These are phyloP conservation scores for Straminergon stramineum DNA, from an alignment of 225 moss, liverwort and hornwort species.

Conservation along the genomic window DNA sequence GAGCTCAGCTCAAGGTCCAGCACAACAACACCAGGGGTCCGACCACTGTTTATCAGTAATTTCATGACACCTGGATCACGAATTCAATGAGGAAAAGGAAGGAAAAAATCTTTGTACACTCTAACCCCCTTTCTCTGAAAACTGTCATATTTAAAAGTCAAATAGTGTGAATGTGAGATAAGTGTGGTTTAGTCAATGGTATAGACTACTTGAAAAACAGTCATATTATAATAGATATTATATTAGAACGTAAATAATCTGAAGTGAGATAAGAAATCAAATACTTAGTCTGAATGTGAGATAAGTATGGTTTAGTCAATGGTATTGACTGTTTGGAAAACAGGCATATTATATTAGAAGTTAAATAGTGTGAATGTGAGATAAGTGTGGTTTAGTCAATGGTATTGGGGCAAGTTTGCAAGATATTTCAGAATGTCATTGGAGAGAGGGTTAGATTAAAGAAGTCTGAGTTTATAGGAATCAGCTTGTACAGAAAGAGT, in stretches of 20 bases:
- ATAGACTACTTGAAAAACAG: too few species aligned
- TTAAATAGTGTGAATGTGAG: background rate
- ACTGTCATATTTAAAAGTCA: too few species aligned
- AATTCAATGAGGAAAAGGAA: background rate
- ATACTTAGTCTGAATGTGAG: too few species aligned
- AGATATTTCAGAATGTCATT: background rate
- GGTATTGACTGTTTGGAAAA: too few species aligned
- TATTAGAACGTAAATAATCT: too few species aligned
- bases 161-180: background rate
- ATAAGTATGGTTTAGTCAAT: too few species aligned
- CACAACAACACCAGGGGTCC: background rate
- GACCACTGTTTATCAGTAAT: background rate
- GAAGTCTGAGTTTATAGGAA: background rate
- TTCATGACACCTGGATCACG: background rate
- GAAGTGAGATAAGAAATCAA: too few species aligned
- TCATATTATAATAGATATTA: too few species aligned
- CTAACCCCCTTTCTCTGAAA: background rate
- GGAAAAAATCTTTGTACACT: background rate
- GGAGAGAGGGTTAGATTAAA: background rate
- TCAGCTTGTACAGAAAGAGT: background rate
- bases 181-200: background rate
- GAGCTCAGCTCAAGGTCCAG: background rate
- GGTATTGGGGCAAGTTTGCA: background rate
- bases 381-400: background rate
- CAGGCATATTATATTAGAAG: too few species aligned